These are phyloP conservation scores for Neocucurbitaria cava DNA, from an alignment of 2,329 filamentous ascomycete species.

Conservation along the genomic window DNA sequence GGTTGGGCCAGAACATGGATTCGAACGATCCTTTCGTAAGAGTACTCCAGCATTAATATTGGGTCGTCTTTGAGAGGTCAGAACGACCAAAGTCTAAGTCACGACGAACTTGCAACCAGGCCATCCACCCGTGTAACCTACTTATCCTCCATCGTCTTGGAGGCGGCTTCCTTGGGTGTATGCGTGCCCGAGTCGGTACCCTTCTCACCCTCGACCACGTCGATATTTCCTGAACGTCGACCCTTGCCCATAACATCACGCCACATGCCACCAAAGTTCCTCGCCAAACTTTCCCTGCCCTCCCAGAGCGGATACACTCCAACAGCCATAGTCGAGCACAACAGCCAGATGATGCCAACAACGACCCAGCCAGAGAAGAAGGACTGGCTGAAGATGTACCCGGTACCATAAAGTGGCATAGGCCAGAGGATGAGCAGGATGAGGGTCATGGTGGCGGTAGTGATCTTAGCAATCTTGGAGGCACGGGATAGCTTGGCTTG, in stretches of 20 bases:
- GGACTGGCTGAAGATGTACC: slow-evolving; percentile 79
- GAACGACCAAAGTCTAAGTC: no score
- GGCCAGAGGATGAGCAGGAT: slow-evolving; percentile 84
- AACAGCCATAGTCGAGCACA: slow-evolving; percentile 74
- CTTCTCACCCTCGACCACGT: slow-evolving; percentile 29
- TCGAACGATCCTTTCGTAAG: no score
- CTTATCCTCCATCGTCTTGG: slow-evolving; percentile 14
- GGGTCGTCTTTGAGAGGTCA: no score
- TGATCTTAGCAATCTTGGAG: slow-evolving; percentile 60
- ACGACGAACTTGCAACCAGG: no score
- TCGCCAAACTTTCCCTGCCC: slow-evolving; percentile 47
- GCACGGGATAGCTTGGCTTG: slow-evolving; percentile 52
- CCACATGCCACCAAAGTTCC: slow-evolving; percentile 37
- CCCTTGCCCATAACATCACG: slow-evolving; percentile 35
- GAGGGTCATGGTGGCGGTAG: slow-evolving; percentile 70
- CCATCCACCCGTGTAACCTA: background rate
- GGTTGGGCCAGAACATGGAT: no score
- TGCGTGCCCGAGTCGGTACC: slow-evolving; percentile 16
- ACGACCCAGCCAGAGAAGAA: slow-evolving; percentile 86
- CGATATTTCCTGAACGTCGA: slow-evolving; percentile 8
- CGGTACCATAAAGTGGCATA: slow-evolving; percentile 84
- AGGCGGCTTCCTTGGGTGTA: slow-evolving; percentile 29
- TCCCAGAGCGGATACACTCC: slow-evolving; percentile 84
- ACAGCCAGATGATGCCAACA: slow-evolving; percentile 74
- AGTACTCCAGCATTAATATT: no score